Conservation (phyloP, 106 monocot genomes). For the Platanthera guangdongensis region DNA sequence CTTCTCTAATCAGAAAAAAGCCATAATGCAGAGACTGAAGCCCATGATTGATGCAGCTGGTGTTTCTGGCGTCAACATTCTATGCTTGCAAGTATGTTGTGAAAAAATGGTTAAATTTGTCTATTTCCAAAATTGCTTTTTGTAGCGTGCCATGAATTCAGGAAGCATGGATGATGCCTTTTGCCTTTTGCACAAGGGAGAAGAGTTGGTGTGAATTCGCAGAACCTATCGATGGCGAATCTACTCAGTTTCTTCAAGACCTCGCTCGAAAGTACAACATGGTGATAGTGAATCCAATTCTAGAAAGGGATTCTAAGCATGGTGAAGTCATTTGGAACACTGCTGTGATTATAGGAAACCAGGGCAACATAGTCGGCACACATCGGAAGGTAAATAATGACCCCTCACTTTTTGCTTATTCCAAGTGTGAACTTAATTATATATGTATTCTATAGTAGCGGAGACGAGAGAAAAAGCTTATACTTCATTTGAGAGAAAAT, state of each 20-base stretch:
- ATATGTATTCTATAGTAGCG: too few relatives aligned
- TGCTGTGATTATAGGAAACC: conserved; percentile 83
- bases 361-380: conserved; percentile 90
- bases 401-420: too few relatives aligned
- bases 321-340: conserved; percentile 94
- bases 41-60: conserved; percentile 94
- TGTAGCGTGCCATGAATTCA: conserved; percentile 10
- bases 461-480: too few relatives aligned
- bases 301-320: conserved; percentile 85
- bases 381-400: conserved; percentile 66
- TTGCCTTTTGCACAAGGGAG: conserved; percentile 91
- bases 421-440: too few relatives aligned
- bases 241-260: conserved; percentile 73
- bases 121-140: neutral
- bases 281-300: conserved; percentile 92
- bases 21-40: conserved; percentile 66
- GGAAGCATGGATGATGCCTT: conserved; percentile 99
- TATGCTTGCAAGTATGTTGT: conserved; percentile 77
- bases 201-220: conserved; percentile 98
- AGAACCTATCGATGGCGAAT: conserved; percentile 84
- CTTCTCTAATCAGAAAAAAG: conserved; percentile 69
- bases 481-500: too few relatives aligned
- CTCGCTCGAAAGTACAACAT: conserved; percentile 81
- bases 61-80: conserved; percentile 72
- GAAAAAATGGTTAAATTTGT: neutral